These are phyloP conservation scores for Bipolaris oryzae DNA, from an alignment of 2,329 filamentous ascomycete species.

Conservation along the genomic window DNA sequence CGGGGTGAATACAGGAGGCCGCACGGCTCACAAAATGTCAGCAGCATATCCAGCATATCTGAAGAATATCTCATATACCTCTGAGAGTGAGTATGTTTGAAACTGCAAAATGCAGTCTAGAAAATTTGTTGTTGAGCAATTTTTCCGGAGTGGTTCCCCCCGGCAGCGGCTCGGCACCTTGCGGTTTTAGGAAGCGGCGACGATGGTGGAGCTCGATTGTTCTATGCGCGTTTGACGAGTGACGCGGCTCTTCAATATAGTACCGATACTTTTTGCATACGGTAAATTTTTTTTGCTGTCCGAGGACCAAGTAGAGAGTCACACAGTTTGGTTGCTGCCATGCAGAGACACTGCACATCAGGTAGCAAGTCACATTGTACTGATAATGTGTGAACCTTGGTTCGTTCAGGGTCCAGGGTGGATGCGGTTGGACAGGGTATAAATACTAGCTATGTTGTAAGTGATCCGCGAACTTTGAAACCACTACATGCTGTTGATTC, in stretches of 20 bases:
- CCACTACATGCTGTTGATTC: not conserved
- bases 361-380: not conserved
- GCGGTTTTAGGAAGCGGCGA: constrained; percentile 19
- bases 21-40: constrained; percentile 16
- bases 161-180: constrained; percentile 27
- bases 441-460: no score
- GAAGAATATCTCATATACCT: constrained; percentile 10
- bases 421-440: not conserved
- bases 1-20: constrained; percentile 14
- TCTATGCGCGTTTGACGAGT: constrained; percentile 1
- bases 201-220: constrained; percentile 8
- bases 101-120: not conserved
- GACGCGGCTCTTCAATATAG: not conserved
- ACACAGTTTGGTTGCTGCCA: not conserved
- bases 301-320: not conserved
- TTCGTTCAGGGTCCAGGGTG: not conserved
- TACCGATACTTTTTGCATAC: no score
- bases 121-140: constrained; percentile 14
- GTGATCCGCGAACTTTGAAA: no score
- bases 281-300: not conserved
- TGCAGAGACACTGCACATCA: not conserved
- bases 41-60: constrained; percentile 11
- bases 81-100: not conserved
- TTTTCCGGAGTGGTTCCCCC: constrained; percentile 19
- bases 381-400: not conserved